Percentiles rank a stretch among this genome's conserved stretches.
Conservation (phyloP, 1,139 yeast genomes). For the Magnusiomyces sp. region DNA sequence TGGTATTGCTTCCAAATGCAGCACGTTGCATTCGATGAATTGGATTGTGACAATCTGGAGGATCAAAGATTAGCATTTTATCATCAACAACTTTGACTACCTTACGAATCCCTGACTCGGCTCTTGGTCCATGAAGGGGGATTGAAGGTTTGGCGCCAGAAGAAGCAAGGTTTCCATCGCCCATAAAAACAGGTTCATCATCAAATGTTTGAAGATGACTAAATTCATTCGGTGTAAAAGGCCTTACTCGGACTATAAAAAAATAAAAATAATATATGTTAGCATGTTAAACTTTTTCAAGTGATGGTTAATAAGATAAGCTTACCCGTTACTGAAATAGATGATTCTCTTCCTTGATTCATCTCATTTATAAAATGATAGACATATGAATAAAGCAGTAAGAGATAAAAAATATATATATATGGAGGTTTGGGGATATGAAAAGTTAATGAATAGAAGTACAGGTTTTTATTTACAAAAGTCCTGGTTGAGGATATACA, state of each 20-base stretch:
- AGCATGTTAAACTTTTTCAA: not conserved
- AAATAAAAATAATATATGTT: not conserved
- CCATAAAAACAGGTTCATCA: constrained; percentile 38
- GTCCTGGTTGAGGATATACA: not conserved
- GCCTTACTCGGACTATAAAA: constrained; percentile 52
- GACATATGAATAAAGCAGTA: not conserved
- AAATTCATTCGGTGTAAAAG: constrained; percentile 58
- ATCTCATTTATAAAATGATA: not conserved
- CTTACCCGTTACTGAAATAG: constrained; percentile 63
- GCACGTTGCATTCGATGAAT: constrained; percentile 51
- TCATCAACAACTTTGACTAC: constrained; percentile 81
- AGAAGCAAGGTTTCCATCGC: constrained; percentile 44
- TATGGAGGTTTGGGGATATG: not conserved
- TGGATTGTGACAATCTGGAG: constrained; percentile 62
- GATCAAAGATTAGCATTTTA: constrained; percentile 82
- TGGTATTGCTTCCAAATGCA: constrained; percentile 40
- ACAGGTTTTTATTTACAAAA: not conserved
- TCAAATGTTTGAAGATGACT: constrained; percentile 33
- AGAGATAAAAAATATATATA: not conserved
- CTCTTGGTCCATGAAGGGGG: constrained; percentile 28
- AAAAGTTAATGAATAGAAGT: not conserved
- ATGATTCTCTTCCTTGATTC: constrained; percentile 42
- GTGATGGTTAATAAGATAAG: not conserved
- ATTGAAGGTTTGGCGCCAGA: constrained; percentile 13
- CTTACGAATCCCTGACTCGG: constrained; percentile 44